These are phyloP conservation scores for Cadophora malorum DNA, from an alignment of 2,329 filamentous ascomycete species.

Conservation along the genomic window DNA sequence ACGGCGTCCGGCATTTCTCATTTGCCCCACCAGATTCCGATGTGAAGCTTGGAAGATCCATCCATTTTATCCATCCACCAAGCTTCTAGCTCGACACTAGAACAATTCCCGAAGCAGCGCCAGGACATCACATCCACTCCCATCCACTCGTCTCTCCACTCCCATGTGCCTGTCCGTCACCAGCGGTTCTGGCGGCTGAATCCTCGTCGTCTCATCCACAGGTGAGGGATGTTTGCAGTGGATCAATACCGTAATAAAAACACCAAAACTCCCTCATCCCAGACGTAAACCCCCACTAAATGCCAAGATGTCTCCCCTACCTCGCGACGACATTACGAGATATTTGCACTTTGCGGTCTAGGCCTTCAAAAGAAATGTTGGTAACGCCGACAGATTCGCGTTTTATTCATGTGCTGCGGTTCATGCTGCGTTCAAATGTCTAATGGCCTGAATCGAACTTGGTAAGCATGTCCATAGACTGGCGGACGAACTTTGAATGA, in stretches of 20 bases:
- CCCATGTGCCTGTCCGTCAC: constrained; percentile 5
- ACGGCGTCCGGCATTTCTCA: constrained; percentile 23
- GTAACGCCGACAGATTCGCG: constrained; percentile 6
- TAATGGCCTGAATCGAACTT: not conserved
- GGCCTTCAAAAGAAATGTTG: not conserved
- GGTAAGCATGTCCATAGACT: not conserved
- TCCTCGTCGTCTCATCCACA: constrained; percentile 4
- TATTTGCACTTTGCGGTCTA: constrained; percentile 19
- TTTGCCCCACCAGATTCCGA: constrained; percentile 15
- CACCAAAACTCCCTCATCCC: constrained; percentile 8
- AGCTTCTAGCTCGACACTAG: constrained; percentile 22
- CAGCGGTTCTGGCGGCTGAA: constrained; percentile 13
- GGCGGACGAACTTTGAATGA: not conserved
- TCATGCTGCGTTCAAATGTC: not conserved
- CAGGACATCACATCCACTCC: not conserved
- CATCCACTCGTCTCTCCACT: constrained; percentile 4
- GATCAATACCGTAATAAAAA: constrained; percentile 16
- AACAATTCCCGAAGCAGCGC: constrained; percentile 14
- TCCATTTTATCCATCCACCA: not conserved
- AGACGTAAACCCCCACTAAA: constrained; percentile 7
- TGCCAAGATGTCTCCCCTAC: not conserved
- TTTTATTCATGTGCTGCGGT: not conserved
- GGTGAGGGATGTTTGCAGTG: not conserved
- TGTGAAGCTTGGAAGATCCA: not conserved
- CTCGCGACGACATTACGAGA: constrained; percentile 17